Conservation (phyloP, 768 basidiomycete genomes). For the Pisolithus orientalis region DNA sequence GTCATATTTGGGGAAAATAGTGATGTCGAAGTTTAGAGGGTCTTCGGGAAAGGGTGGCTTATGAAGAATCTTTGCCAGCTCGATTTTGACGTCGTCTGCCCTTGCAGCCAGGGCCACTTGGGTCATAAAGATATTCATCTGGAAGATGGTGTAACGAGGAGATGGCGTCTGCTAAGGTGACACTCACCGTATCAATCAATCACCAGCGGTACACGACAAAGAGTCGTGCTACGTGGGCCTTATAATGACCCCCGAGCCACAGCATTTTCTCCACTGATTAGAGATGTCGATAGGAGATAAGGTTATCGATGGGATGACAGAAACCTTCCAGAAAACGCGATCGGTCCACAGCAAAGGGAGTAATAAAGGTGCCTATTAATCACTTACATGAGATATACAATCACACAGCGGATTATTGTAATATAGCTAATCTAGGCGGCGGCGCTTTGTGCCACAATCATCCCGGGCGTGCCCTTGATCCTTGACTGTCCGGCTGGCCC, state of each 20-base stretch:
- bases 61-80: conserved; percentile 29
- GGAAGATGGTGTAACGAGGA: neutral
- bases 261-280: no score
- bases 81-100: conserved; percentile 26
- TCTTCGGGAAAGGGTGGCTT: conserved; percentile 26
- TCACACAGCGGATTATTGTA: conserved; percentile 5
- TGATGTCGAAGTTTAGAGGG: conserved; percentile 30
- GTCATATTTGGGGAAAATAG: conserved; percentile 20
- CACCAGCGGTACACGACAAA: conserved; percentile 1
- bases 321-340: neutral
- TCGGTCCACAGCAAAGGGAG: neutral
- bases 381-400: neutral
- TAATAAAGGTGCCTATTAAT: neutral
- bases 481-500: conserved; percentile 15
- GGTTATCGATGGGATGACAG: neutral
- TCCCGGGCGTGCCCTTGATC: conserved; percentile 29
- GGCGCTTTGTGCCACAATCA: conserved; percentile 44
- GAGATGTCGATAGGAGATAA: neutral
- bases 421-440: conserved; percentile 45
- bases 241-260: no score
- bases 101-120: conserved; percentile 22
- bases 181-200: conserved; percentile 14
- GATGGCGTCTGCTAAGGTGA: neutral
- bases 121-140: conserved; percentile 33
- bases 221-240: no score